Evolutionary conservation across 768 basidiomycete genomes (phyloP), one percentile per base, ranked within the genome.

Genomic region (Punctularia strigosozonata): DNA sequence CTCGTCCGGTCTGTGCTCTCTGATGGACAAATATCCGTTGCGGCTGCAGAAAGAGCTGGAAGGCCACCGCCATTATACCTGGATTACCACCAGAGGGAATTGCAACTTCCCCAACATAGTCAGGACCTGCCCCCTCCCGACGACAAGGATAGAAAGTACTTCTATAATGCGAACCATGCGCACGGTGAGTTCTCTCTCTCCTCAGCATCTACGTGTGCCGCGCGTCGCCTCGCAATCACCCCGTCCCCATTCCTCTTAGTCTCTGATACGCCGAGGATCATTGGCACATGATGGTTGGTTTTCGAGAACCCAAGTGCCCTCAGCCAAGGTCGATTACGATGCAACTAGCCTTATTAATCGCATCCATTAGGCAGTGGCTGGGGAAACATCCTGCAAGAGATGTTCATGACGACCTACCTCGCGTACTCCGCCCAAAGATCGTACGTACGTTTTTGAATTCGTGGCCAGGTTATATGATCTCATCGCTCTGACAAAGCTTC

Each of bases 1-100:
- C n/a, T n/a, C n/a, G n/a, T n/a, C n/a, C n/a, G n/a, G n/a, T n/a
- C n/a, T n/a, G n/a, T n/a, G n/a, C n/a, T n/a, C n/a, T n/a, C n/a
- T n/a, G n/a, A n/a, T n/a, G n/a, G n/a, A n/a, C n/a, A n/a, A n/a
- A n/a, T n/a, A n/a, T n/a, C n/a, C n/a, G n/a, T n/a, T n/a, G n/a
- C n/a, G n/a, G n/a, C n/a, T n/a, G n/a, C n/a, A n/a, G n/a, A n/a
- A n/a, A n/a, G n/a, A n/a, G n/a, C n/a, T n/a, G n/a, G n/a, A n/a
- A n/a, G n/a, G n/a, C n/a, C n/a, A n/a, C 70, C 72, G 0, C 71
- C 73, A 2, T 54, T 71, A 15, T 74, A 66, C 42, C 57, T 63
- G 36, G 49, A 54, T 17, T 73, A 63, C 46, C 60, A 61, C 30
- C 53, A 60, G 32, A 61, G 58, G 21, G 73, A 75, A 48, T 57